phyloP scores from a whole-genome alignment of 768 basidiomycete species.

The Gymnopilus junonius region DNA sequence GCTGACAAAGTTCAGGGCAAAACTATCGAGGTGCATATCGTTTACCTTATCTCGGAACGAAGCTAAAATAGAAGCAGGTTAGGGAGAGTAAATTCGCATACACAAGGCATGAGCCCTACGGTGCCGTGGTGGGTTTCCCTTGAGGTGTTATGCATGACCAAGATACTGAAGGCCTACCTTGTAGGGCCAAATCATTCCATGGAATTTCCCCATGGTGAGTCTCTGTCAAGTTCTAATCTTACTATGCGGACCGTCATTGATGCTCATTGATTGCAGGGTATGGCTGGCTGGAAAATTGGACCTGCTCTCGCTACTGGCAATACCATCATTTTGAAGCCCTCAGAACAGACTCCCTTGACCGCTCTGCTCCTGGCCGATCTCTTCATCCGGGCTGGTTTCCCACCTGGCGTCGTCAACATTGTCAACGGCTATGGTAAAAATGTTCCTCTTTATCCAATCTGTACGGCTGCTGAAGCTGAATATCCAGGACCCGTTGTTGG shows the following conservation, averaged over 20 bases:
- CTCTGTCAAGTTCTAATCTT: not conserved
- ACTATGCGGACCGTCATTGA: not conserved
- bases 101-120: conserved; percentile 70
- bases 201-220: conserved; percentile 51
- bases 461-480: not conserved
- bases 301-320: conserved; percentile 83
- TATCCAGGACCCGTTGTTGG: conserved; percentile 55
- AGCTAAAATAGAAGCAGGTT: conserved; percentile 39
- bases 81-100: conserved; percentile 61
- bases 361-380: conserved; percentile 57
- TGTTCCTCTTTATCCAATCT: not conserved
- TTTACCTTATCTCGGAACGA: not conserved
- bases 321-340: conserved; percentile 75
- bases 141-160: not conserved
- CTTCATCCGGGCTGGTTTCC: conserved; percentile 73
- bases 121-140: conserved; percentile 42
- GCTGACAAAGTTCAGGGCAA: conserved; percentile 83
- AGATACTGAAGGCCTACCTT: not conserved
- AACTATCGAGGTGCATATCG: conserved; percentile 57
- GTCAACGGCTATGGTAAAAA: conserved; percentile 62
- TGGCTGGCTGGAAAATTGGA: conserved; percentile 71
- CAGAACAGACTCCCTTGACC: conserved; percentile 74
- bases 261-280: conserved; percentile 27
- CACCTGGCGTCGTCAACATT: conserved; percentile 76
- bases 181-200: conserved; percentile 61